phyloP scores from a whole-genome alignment of 2,329 filamentous ascomycete species.

The Zymoseptoria tritici region DNA sequence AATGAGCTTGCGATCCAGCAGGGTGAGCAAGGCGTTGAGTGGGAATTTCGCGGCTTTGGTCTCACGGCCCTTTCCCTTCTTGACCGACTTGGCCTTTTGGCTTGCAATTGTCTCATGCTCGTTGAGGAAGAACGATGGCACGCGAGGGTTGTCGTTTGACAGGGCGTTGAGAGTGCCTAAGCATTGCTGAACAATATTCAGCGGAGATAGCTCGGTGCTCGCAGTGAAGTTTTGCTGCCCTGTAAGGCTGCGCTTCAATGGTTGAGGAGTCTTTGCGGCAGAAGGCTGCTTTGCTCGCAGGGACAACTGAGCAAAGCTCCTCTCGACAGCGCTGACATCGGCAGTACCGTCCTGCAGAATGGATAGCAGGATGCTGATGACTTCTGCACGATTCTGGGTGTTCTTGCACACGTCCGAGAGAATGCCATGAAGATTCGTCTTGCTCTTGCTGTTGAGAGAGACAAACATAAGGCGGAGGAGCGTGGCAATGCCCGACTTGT shows the following conservation, averaged over 20 bases:
- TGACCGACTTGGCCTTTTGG: conserved; percentile 59
- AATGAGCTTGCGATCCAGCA: conserved; percentile 88
- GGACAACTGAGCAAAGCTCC: conserved; percentile 89
- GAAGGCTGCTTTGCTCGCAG: conserved; percentile 69
- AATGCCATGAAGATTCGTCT: conserved; percentile 75
- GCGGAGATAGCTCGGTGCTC: conserved; percentile 79
- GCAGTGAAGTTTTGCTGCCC: conserved; percentile 37
- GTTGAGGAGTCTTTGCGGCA: conserved; percentile 69
- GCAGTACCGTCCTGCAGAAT: conserved; percentile 93
- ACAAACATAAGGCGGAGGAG: conserved; percentile 97
- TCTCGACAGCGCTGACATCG: conserved; percentile 87
- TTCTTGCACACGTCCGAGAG: conserved; percentile 92
- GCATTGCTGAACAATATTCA: conserved; percentile 94
- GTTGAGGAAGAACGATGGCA: conserved; percentile 85
- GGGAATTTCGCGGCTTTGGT: conserved; percentile 78
- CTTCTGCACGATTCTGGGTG: conserved; percentile 87
- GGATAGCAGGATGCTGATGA: conserved; percentile 83
- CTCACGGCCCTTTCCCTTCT: conserved; percentile 83
- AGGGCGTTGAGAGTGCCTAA: conserved; percentile 77
- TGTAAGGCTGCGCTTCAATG: conserved; percentile 66
- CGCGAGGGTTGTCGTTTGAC: conserved; percentile 74
- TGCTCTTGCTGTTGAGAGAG: conserved; percentile 78
- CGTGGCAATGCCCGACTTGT: conserved; percentile 93
- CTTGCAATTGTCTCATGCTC: conserved; percentile 70
- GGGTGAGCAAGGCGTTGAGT: conserved; percentile 78